These are phyloP conservation scores for Claviceps purpurea DNA, from an alignment of 2,329 filamentous ascomycete genomes.

Conservation along the genomic window DNA sequence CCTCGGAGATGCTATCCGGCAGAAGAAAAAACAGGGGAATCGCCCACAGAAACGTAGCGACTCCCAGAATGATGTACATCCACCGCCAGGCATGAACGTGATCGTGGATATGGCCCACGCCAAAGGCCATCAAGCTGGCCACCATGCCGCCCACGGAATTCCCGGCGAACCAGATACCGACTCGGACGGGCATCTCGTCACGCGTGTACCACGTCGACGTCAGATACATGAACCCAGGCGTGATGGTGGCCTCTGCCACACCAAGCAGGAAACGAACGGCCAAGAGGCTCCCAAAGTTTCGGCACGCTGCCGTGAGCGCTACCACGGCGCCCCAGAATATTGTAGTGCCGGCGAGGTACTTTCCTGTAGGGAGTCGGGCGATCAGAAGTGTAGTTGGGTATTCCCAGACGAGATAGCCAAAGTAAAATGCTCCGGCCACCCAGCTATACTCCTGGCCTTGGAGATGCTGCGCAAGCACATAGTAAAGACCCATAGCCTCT, in stretches of 20 bases:
- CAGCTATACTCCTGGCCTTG: conserved; percentile 6
- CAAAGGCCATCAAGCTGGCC: conserved; percentile 39
- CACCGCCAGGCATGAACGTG: conserved; percentile 37
- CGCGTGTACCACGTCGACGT: conserved; percentile 38
- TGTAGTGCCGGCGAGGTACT: conserved; percentile 31
- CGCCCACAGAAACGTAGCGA: conserved; percentile 36
- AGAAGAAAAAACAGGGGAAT: conserved; percentile 34
- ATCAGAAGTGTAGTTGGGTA: conserved; percentile 35
- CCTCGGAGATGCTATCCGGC: conserved; percentile 39
- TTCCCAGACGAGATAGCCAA: conserved; percentile 34
- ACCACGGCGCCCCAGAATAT: conserved; percentile 35
- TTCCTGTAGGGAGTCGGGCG: conserved; percentile 31
- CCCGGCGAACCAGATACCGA: conserved; percentile 42
- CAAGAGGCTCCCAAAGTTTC: conserved; percentile 23
- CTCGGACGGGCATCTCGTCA: conserved; percentile 33
- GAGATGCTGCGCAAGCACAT: conserved; percentile 5
- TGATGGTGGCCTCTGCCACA: conserved; percentile 38
- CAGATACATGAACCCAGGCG: conserved; percentile 39
- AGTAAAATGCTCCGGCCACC: conserved; percentile 19
- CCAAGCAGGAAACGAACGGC: conserved; percentile 39
- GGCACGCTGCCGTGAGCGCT: conserved; percentile 28
- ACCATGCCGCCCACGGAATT: conserved; percentile 34
- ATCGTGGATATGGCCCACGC: conserved; percentile 38
- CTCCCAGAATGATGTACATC: conserved; percentile 44
- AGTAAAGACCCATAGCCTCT: neutral